phyloP scores from a whole-genome alignment of 352 stramenopile genomes.

The Phytophthora sansomeana region DNA sequence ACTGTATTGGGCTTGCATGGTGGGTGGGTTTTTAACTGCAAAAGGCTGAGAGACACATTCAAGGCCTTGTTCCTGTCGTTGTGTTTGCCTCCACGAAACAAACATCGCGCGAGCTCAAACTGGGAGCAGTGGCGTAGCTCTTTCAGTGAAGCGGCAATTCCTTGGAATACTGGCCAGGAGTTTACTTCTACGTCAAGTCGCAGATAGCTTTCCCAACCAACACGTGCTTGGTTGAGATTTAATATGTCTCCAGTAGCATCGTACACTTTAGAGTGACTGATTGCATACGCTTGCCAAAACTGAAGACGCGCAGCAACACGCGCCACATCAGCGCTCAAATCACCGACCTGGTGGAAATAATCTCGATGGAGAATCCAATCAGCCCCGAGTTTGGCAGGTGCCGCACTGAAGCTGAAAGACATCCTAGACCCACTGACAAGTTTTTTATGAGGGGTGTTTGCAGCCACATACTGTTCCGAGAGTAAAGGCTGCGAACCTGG shows the following conservation, averaged over 20 bases:
- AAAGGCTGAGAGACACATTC: conserved; percentile 25
- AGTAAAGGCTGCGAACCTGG: not conserved
- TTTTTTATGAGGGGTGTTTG: conserved; percentile 1
- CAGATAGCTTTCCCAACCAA: conserved; percentile 57
- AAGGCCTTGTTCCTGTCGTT: conserved; percentile 34
- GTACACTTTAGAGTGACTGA: conserved; percentile 61
- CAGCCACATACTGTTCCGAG: not conserved
- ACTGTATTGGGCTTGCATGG: not conserved
- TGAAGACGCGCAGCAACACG: conserved; percentile 31
- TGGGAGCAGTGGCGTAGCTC: conserved; percentile 39
- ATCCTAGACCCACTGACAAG: conserved; percentile 44
- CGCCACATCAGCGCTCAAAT: conserved; percentile 6
- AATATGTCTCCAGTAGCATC: conserved; percentile 53
- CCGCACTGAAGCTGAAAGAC: conserved; percentile 62
- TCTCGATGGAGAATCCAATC: conserved; percentile 39
- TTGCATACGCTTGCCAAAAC: conserved; percentile 69
- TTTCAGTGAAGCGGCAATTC: conserved; percentile 10
- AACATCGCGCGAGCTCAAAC: conserved; percentile 46
- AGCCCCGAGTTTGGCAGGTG: conserved; percentile 33
- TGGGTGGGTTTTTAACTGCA: conserved; percentile 8
- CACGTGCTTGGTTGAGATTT: conserved; percentile 50
- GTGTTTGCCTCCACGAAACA: conserved; percentile 45
- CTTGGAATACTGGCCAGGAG: conserved; percentile 26
- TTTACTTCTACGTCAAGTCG: conserved; percentile 16
- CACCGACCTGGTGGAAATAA: not conserved